Conservation (phyloP, 2,329 filamentous ascomycete genomes). For the Cladophialophora chaetospira region DNA sequence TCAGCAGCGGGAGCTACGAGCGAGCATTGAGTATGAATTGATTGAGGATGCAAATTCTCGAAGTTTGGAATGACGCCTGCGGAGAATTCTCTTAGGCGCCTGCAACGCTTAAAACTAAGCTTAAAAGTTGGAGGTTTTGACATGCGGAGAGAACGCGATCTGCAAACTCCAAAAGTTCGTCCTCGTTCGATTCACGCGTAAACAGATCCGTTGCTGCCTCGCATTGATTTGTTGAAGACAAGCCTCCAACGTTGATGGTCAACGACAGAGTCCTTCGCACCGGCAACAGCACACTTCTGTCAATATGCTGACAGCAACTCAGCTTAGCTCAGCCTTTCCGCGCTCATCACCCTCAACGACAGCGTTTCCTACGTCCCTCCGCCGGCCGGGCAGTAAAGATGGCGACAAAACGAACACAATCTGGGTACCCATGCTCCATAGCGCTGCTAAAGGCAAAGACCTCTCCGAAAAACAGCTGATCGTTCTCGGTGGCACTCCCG, state of each 20-base stretch:
- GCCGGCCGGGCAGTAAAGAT: slow-evolving; percentile 56
- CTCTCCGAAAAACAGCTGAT: slow-evolving; percentile 90
- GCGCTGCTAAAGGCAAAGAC: slow-evolving; percentile 84
- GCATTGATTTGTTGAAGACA: not conserved
- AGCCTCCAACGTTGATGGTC: too few relatives aligned
- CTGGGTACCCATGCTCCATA: slow-evolving; percentile 92
- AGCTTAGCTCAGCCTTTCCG: slow-evolving; percentile 15
- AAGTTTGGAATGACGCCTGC: not conserved
- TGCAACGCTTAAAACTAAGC: slow-evolving; percentile 1
- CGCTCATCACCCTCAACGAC: slow-evolving; percentile 11
- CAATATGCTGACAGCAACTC: slow-evolving; percentile 24
- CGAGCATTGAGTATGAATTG: slow-evolving; percentile 78
- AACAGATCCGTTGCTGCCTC: not conserved
- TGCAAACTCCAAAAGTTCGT: slow-evolving; percentile 1
- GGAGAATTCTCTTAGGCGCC: slow-evolving; percentile 5
- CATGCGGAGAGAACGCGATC: slow-evolving; percentile 11
- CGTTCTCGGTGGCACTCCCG: slow-evolving; percentile 81
- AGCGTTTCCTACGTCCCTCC: slow-evolving; percentile 39
- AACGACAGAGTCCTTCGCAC: too few relatives aligned
- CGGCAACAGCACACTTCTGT: not conserved
- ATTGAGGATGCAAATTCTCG: not conserved
- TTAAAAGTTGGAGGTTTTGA: not conserved
- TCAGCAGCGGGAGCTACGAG: slow-evolving; percentile 86
- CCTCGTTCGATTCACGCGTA: slow-evolving; percentile 4
- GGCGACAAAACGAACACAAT: slow-evolving; percentile 77